These are phyloP conservation scores for Suhomyces bokatorum DNA, from an alignment of 1,139 yeast genomes.

Conservation along the genomic window DNA sequence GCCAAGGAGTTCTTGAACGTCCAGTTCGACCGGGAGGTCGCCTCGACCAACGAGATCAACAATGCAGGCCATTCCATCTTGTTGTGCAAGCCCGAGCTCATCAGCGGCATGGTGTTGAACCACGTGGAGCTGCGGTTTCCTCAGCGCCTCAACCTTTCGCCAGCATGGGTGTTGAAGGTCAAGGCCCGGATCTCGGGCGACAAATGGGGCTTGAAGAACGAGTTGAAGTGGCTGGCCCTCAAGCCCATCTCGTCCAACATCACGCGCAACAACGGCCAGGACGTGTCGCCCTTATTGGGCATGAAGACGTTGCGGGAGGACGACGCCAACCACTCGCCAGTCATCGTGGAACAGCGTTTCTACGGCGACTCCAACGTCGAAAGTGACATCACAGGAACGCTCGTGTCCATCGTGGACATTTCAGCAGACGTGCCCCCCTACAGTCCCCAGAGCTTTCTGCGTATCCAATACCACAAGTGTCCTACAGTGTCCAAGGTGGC, in stretches of 20 bases:
- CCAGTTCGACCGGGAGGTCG: constrained; percentile 31
- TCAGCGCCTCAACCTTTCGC: constrained; percentile 48
- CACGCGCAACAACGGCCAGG: constrained; percentile 31
- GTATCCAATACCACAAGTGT: constrained; percentile 63
- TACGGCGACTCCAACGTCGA: constrained; percentile 30
- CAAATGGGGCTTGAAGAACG: constrained; percentile 80
- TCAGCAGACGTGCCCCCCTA: constrained; percentile 79
- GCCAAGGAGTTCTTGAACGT: constrained; percentile 28
- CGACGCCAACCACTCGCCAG: constrained; percentile 63
- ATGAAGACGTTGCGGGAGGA: constrained; percentile 76
- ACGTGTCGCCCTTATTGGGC: constrained; percentile 56
- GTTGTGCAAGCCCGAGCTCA: constrained; percentile 62
- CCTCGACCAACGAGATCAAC: constrained; percentile 40
- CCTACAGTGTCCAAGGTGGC: constrained; percentile 80
- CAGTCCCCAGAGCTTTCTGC: constrained; percentile 56
- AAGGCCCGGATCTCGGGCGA: constrained; percentile 65
- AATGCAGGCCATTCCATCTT: constrained; percentile 69
- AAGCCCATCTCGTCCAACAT: constrained; percentile 51
- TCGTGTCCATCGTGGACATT: constrained; percentile 66
- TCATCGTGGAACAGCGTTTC: constrained; percentile 47
- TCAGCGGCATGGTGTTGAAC: constrained; percentile 62
- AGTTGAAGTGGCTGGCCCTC: constrained; percentile 65
- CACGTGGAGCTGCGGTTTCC: constrained; percentile 57
- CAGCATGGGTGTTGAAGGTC: constrained; percentile 63
- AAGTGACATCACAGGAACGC: constrained; percentile 30